Percentiles rank a stretch among this genome's conserved stretches.
Evolutionary conservation across 345 rosid genomes (phyloP).

Genomic region (Salix arbutifolia): DNA sequence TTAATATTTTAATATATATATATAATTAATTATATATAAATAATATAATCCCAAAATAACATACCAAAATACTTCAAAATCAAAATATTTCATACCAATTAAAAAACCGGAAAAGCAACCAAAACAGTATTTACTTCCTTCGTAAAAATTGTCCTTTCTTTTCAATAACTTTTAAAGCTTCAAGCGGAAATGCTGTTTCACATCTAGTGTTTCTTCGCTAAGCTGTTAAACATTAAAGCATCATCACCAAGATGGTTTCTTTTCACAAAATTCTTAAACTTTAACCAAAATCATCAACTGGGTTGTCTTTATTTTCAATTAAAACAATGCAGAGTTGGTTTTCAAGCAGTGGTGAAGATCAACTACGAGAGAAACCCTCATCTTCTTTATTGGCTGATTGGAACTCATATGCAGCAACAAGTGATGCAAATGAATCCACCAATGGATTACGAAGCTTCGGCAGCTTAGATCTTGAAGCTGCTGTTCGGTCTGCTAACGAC

Average conservation of each 20-base stretch:
- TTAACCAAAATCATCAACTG: neutral
- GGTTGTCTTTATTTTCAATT: neutral
- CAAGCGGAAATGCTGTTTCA: neutral
- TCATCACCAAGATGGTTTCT: neutral
- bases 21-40: too few relatives aligned
- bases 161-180: too few relatives aligned
- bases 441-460: neutral
- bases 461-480: slow-evolving; percentile 29
- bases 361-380: slow-evolving; percentile 6
- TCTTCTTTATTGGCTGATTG: slow-evolving; percentile 29
- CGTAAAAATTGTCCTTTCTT: too few relatives aligned
- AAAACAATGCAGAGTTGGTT: slow-evolving; percentile 23
- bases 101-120: too few relatives aligned
- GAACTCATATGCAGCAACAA: slow-evolving; percentile 27
- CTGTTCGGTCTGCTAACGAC: slow-evolving; percentile 28
- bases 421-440: neutral
- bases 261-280: neutral
- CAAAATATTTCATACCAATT: too few relatives aligned
- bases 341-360: slow-evolving; percentile 13
- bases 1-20: too few relatives aligned
- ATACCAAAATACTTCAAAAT: too few relatives aligned
- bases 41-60: too few relatives aligned
- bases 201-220: neutral
- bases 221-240: neutral
- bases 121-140: too few relatives aligned